phyloP scores from a whole-genome alignment of 768 basidiomycete genomes.

The Boletus rubescentipes region DNA sequence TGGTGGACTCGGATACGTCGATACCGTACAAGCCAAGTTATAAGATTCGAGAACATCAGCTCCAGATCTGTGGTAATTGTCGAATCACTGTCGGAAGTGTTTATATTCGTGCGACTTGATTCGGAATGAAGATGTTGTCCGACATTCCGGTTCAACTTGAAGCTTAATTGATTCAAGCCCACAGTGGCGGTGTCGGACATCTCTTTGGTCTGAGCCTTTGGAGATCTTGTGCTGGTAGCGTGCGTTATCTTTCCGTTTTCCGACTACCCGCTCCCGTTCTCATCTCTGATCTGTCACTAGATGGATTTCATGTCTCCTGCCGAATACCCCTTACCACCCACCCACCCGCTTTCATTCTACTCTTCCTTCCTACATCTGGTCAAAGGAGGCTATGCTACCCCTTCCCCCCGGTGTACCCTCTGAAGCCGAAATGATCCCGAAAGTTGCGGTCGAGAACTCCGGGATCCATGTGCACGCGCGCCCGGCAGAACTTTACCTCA shows the following conservation, averaged over 20 bases:
- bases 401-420: neutral
- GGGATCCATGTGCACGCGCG: slow-evolving; percentile 39
- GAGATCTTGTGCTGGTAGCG: slow-evolving; percentile 31
- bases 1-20: too few relatives aligned
- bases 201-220: slow-evolving; percentile 6
- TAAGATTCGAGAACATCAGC: too few relatives aligned
- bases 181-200: neutral
- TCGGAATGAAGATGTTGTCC: too few relatives aligned
- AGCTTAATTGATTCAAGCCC: too few relatives aligned
- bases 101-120: too few relatives aligned
- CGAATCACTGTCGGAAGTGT: too few relatives aligned
- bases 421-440: neutral
- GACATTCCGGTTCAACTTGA: too few relatives aligned
- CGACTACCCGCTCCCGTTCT: neutral
- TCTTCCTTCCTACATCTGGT: slow-evolving; percentile 13
- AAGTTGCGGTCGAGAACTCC: slow-evolving; percentile 4
- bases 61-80: too few relatives aligned
- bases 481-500: slow-evolving; percentile 45
- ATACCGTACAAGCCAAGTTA: too few relatives aligned
- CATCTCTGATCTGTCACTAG: slow-evolving; percentile 18
- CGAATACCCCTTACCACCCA: slow-evolving; percentile 34
- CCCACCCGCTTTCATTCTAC: too few relatives aligned
- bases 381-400: slow-evolving; percentile 3
- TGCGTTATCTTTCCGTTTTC: neutral
- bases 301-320: slow-evolving; percentile 34